phyloP scores from a whole-genome alignment of 78 protist genomes.

The Dictyostelium brefeldianum region DNA sequence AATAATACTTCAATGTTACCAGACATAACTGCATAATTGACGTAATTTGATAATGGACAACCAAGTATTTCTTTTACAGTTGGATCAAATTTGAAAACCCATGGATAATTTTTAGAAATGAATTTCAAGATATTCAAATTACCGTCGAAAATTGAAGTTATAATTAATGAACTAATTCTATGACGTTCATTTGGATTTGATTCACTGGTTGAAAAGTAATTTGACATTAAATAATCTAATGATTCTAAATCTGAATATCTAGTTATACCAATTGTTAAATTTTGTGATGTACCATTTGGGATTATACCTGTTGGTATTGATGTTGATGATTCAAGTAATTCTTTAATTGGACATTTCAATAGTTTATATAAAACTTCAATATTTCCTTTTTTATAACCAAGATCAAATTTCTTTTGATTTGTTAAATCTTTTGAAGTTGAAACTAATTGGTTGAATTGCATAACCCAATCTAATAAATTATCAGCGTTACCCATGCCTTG shows the following conservation, averaged over 20 bases:
- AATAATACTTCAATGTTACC: not conserved
- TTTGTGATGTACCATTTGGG: not conserved
- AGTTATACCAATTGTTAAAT: not conserved
- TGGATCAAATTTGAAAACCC: not conserved
- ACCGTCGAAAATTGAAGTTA: not conserved
- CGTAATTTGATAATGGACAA: not conserved
- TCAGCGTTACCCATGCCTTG: not conserved
- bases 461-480: not conserved
- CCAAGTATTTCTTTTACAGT: not conserved
- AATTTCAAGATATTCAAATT: not conserved
- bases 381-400: not conserved
- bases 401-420: not conserved
- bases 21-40: not conserved
- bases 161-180: not conserved
- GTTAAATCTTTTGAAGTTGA: not conserved
- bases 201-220: not conserved
- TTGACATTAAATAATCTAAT: conserved; percentile 4
- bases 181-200: not conserved
- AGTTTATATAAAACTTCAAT: not conserved
- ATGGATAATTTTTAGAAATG: not conserved
- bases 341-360: not conserved
- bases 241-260: not conserved
- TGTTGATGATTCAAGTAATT: not conserved
- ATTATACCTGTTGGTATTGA: not conserved
- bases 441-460: not conserved